Percentiles rank a stretch among this genome's conserved stretches.
Evolutionary conservation across 345 rosid species (phyloP).

Genomic region (Physaria fendleri): DNA sequence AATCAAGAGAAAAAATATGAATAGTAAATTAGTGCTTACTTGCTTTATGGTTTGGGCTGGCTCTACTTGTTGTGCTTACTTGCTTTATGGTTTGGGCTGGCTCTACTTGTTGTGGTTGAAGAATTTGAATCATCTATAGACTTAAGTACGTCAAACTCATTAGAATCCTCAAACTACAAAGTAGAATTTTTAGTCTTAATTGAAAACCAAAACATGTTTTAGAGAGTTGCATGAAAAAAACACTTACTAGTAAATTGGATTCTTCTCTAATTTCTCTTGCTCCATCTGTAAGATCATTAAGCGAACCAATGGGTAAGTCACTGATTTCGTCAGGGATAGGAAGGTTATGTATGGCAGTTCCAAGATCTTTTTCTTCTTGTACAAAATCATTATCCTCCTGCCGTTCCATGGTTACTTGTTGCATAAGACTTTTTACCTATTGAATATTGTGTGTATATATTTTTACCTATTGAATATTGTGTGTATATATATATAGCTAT

Average conservation of each 20-base stretch:
- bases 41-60: too few species aligned
- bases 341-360: neutral
- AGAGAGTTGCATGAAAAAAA: neutral
- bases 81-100: too few species aligned
- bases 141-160: neutral
- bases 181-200: neutral
- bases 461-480: neutral
- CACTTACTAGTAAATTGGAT: constrained; percentile 3
- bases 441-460: neutral
- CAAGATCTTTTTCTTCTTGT: constrained; percentile 13
- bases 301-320: neutral
- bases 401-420: neutral
- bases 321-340: neutral
- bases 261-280: neutral
- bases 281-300: neutral
- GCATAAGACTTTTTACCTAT: neutral
- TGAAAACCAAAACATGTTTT: neutral
- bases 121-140: neutral
- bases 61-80: too few species aligned
- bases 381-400: neutral
- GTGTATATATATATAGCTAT: neutral
- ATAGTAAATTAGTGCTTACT: too few species aligned
- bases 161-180: neutral
- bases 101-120: too few species aligned
- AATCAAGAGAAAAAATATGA: too few species aligned